A percentile compares a stretch with the other conserved stretches of the same genome.
phyloP scores from a whole-genome alignment of 2,329 filamentous ascomycete genomes.

The Aspergillus glaucus region DNA sequence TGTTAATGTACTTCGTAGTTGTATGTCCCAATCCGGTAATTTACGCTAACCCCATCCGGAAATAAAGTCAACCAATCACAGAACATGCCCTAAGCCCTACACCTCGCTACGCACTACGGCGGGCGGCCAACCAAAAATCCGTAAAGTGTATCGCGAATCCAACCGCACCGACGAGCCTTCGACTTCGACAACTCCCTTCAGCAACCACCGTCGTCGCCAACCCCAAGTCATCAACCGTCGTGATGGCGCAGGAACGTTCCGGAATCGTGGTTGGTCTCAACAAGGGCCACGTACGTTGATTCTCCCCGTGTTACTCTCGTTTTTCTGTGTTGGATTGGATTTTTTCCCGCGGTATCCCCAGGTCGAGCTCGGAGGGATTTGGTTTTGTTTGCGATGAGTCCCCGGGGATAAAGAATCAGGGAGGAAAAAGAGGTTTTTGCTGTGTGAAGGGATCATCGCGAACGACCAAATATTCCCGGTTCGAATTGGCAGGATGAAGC shows the following conservation, averaged over 20 bases:
- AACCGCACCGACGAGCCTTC: constrained; percentile 17
- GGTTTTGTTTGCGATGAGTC: background rate
- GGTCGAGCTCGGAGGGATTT: constrained; percentile 10
- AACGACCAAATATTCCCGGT: background rate
- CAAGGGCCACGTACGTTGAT: constrained; percentile 58
- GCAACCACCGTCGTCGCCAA: constrained; percentile 31
- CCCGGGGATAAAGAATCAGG: background rate
- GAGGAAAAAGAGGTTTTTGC: background rate
- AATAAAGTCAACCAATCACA: constrained; percentile 13
- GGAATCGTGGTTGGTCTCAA: constrained; percentile 58
- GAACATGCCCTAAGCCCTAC: constrained; percentile 33
- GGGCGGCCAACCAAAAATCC: constrained; percentile 28
- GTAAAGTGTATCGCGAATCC: constrained; percentile 16
- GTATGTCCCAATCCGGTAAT: background rate
- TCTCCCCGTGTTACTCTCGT: constrained; percentile 8
- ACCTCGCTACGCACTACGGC: constrained; percentile 28
- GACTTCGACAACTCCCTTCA: constrained; percentile 23
- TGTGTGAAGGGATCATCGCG: background rate
- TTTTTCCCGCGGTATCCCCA: constrained; percentile 7
- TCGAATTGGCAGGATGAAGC: constrained; percentile 1
- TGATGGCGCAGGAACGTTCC: constrained; percentile 47
- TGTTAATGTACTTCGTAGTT: no score
- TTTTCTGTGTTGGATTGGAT: constrained; percentile 4
- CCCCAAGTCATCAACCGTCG: constrained; percentile 33
- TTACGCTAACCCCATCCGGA: background rate